phyloP scores from a whole-genome alignment of 345 rosid species.

The Gossypium herbaceum region DNA sequence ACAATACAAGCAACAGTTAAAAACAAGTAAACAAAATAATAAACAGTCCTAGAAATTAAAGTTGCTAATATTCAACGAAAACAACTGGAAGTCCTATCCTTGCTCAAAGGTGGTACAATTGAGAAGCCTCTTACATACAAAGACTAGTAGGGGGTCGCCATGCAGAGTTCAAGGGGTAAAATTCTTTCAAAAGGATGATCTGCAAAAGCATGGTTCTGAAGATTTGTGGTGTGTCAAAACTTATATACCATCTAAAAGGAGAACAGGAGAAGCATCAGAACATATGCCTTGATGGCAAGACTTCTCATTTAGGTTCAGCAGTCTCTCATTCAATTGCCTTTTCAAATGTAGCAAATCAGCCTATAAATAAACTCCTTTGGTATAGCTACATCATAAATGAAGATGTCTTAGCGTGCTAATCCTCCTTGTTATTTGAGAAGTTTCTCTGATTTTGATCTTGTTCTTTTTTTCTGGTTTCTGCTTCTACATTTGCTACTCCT shows the following conservation, averaged over 20 bases:
- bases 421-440: neutral
- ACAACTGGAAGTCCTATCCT: neutral
- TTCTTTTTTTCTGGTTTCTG: neutral
- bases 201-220: neutral
- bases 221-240: neutral
- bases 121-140: neutral
- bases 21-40: conserved; percentile 4
- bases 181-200: neutral
- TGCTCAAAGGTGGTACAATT: neutral
- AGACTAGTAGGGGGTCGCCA: neutral
- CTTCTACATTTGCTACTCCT: neutral
- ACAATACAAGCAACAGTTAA: neutral
- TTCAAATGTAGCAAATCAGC: neutral
- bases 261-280: neutral
- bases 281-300: neutral
- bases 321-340: neutral
- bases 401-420: neutral
- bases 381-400: neutral
- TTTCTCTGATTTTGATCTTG: neutral
- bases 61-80: neutral
- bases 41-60: neutral
- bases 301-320: neutral
- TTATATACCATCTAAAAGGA: neutral
- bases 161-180: neutral
- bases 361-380: neutral